Base-by-base conservation (phyloP, 495 filamentous ascomycete species). In the Margaritispora aquatica region DNA sequence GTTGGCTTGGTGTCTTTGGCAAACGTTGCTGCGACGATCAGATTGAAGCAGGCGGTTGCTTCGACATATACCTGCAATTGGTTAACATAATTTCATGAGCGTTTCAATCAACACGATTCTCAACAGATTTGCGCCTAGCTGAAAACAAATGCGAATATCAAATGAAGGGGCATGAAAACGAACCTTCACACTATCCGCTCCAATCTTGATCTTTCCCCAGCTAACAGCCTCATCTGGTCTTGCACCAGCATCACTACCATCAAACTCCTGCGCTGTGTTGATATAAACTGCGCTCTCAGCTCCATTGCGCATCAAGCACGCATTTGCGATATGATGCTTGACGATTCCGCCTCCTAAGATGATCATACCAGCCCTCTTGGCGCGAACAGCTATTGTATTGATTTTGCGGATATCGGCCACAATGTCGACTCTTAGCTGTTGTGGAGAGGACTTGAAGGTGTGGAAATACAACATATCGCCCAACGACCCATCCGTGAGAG, bases 401-500 rank as follows among this genome's bases (percentile, higher is more conserved):
- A 97, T 89, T 52, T 78, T 83, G 20, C 94, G 82, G 53, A 96
- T 89, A 65, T 97, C 92, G 54, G 90, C 86, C 8, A 96, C 86
- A 53, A 96, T 93, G 67, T 96, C 93, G 34, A 96, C 82, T 27
- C 83, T 76, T 20, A 98, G 76, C 69, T 88, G 86, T 60, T 77
- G 72, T 1, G 92, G 94, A 15, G 88, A 89, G 0, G 87, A 75
- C 66, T 88, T 89, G 82, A 86, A 98, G 1, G 91, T 94, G 74
- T 97, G 92, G 72, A 97, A 96, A 70, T 96, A 96, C 23, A 97
- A 73, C 95, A 98, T 98, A 68, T 98, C 94, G 0, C 94, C 95
- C 19, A 97, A 73, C 51, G 88, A 92, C 5, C 94, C 95, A 64
- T 98, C 94, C 1, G 95, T 98, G 61, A 97, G 74, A 9, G 94